These are phyloP conservation scores for Knoxdaviesia capensis DNA, from an alignment of 2,329 filamentous ascomycete genomes.

Conservation along the genomic window DNA sequence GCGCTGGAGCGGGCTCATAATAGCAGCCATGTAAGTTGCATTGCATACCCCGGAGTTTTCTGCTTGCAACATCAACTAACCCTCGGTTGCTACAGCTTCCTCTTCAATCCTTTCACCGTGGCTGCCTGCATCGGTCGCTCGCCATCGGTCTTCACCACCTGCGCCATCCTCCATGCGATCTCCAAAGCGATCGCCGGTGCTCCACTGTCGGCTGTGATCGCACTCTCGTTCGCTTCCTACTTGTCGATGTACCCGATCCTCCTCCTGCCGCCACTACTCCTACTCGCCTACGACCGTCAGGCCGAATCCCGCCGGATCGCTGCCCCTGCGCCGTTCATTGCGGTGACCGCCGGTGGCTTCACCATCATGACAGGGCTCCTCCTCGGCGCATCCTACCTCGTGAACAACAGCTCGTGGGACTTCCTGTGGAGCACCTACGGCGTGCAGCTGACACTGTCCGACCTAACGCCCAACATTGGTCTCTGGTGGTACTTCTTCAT, in stretches of 20 bases:
- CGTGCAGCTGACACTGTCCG: constrained; percentile 74
- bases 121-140: constrained; percentile 78
- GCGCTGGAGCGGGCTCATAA: constrained; percentile 51
- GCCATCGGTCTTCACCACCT: constrained; percentile 74
- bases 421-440: constrained; percentile 83
- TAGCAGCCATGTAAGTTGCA: constrained; percentile 53
- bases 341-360: constrained; percentile 31
- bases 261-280: constrained; percentile 60
- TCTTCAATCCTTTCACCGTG: constrained; percentile 90
- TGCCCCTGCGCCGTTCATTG: constrained; percentile 28
- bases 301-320: constrained; percentile 12
- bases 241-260: constrained; percentile 81
- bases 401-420: constrained; percentile 65
- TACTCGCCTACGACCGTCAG: constrained; percentile 60
- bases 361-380: constrained; percentile 35
- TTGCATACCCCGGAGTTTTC: not conserved
- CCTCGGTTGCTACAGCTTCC: constrained; percentile 34
- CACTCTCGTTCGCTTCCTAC: constrained; percentile 73
- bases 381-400: constrained; percentile 48
- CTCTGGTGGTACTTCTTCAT: constrained; percentile 99
- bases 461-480: constrained; percentile 85
- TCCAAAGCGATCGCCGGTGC: constrained; percentile 60
- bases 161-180: constrained; percentile 69
- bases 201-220: constrained; percentile 58
- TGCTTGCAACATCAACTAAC: constrained; percentile 3